Conservation (phyloP, 1,284 basidiomycete genomes). For the Porodaedalea pini region DNA sequence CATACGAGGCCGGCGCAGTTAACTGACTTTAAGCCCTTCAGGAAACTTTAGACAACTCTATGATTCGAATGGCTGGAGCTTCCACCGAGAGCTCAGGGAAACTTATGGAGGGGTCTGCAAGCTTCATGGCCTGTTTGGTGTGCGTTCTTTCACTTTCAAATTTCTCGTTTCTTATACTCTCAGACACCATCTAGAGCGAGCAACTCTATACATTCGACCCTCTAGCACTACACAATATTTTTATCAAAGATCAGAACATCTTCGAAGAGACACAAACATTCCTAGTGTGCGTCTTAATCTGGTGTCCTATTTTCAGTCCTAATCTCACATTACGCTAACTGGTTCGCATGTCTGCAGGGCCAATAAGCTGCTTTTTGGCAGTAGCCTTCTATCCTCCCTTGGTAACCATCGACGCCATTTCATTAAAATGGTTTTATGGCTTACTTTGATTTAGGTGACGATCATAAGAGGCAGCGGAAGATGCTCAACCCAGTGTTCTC, state of each 20-base stretch:
- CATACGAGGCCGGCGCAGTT: too few relatives aligned
- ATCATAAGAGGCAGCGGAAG: too few relatives aligned
- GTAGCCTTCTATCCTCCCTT: slow-evolving; percentile 17
- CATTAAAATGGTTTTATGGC: not conserved
- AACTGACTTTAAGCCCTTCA: not conserved
- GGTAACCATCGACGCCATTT: slow-evolving; percentile 6
- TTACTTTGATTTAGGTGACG: slow-evolving; percentile 31
- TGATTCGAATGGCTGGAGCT: slow-evolving; percentile 5
- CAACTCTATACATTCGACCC: slow-evolving; percentile 21
- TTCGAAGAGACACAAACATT: not conserved
- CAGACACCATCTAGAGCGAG: slow-evolving; percentile 6
- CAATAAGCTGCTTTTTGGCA: slow-evolving; percentile 18
- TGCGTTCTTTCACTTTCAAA: slow-evolving; percentile 25
- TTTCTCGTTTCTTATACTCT: not conserved
- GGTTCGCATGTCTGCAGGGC: not conserved
- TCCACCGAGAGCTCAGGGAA: slow-evolving; percentile 27
- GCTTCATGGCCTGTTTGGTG: slow-evolving; percentile 49
- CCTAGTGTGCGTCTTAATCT: slow-evolving; percentile 4
- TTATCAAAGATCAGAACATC: slow-evolving; percentile 31
- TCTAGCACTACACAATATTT: slow-evolving; percentile 28
- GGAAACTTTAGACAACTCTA: slow-evolving; percentile 9
- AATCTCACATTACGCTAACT: not conserved
- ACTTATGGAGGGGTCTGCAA: slow-evolving; percentile 46
- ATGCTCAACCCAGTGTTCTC: too few relatives aligned
- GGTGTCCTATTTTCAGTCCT: not conserved